phyloP scores from a whole-genome alignment of 108 stramenopile genomes.

The Tribonema minus region DNA sequence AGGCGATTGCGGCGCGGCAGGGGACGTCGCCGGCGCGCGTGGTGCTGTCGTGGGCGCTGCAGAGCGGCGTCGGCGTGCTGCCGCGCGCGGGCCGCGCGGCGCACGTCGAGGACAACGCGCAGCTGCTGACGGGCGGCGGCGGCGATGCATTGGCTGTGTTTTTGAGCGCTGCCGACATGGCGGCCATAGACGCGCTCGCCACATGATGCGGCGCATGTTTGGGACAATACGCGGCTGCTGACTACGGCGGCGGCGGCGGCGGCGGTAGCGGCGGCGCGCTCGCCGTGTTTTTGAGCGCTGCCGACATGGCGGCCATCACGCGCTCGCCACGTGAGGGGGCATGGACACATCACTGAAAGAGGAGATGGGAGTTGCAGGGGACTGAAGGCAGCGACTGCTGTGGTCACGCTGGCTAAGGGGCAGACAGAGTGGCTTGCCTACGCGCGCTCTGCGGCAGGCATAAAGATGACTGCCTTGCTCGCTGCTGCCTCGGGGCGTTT shows the following conservation, averaged over 20 bases:
- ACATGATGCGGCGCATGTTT: not conserved
- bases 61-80: slow-evolving; percentile 24
- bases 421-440: no score
- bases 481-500: no score
- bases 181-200: not conserved
- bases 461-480: no score
- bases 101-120: slow-evolving; percentile 23
- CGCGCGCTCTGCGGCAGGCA: no score
- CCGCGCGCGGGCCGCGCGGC: slow-evolving; percentile 21
- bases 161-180: not conserved
- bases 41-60: slow-evolving; percentile 40
- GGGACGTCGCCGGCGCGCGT: slow-evolving; percentile 7
- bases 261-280: not conserved
- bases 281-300: not conserved
- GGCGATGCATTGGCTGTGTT: not conserved
- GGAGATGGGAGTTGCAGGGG: no score
- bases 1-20: slow-evolving; percentile 12
- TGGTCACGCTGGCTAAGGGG: no score
- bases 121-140: not conserved
- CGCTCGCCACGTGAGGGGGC: no score
- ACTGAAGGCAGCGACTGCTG: no score
- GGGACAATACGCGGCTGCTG: not conserved
- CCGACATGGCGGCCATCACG: not conserved
- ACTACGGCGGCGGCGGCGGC: not conserved
- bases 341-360: no score